Evolutionary conservation across 2,329 filamentous ascomycete species (phyloP).

Genomic region (Fusarium setosum): DNA sequence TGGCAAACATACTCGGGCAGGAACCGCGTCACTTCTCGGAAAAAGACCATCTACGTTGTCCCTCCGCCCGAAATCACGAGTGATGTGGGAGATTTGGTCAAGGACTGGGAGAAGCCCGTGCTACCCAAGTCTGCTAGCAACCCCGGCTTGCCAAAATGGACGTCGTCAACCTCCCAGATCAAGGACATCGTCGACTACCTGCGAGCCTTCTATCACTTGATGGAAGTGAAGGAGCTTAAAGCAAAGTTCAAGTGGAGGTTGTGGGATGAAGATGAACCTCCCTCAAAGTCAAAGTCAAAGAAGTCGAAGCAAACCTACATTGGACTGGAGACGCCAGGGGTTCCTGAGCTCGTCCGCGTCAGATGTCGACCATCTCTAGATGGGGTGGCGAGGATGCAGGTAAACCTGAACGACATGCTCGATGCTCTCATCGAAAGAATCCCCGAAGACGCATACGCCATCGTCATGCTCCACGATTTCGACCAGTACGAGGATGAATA

Average conservation of each 20-base stretch:
- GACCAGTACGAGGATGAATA: constrained; percentile 74
- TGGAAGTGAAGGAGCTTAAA: constrained; percentile 60
- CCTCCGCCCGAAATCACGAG: constrained; percentile 54
- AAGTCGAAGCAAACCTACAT: constrained; percentile 48
- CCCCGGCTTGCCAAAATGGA: constrained; percentile 9
- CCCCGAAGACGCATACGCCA: constrained; percentile 67
- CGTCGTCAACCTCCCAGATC: constrained; percentile 35
- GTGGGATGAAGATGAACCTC: constrained; percentile 54
- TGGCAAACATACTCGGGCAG: constrained; percentile 60
- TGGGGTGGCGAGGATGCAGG: constrained; percentile 58
- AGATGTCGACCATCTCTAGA: constrained; percentile 62
- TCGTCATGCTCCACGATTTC: constrained; percentile 68
- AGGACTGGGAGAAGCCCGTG: constrained; percentile 53
- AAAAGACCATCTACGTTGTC: constrained; percentile 66
- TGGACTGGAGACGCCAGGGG: constrained; percentile 53
- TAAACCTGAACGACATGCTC: constrained; percentile 71
- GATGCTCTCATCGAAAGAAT: constrained; percentile 65
- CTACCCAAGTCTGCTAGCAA: constrained; percentile 9
- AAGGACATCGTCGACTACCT: constrained; percentile 53
- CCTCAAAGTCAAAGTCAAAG: constrained; percentile 16
- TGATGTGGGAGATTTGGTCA: constrained; percentile 50
- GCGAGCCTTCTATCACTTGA: constrained; percentile 62
- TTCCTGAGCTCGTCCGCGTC: constrained; percentile 58
- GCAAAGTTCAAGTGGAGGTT: constrained; percentile 56
- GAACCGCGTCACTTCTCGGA: constrained; percentile 59